A percentile compares a stretch with the other conserved stretches of the same genome.
Evolutionary conservation across 345 rosid genomes (phyloP).

Genomic region (Salix koriyanagi): DNA sequence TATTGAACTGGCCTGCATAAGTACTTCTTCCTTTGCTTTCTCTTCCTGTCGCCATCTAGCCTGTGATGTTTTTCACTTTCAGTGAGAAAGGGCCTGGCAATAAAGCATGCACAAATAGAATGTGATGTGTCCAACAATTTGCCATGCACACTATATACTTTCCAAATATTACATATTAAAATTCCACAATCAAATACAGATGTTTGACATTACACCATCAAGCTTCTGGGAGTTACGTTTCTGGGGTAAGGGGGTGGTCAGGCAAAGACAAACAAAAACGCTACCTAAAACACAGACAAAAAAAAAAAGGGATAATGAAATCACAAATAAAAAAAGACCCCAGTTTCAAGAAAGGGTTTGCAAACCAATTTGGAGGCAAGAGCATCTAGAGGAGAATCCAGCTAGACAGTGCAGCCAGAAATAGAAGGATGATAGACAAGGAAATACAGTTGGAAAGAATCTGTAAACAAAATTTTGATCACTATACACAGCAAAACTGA

Average conservation of each 20-base stretch:
- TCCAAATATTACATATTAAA: slow-evolving; percentile 7
- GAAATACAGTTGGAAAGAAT: background rate
- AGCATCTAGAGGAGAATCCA: background rate
- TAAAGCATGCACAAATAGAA: slow-evolving; percentile 14
- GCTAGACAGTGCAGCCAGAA: background rate
- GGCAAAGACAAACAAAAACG: slow-evolving; percentile 3
- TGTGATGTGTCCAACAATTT: slow-evolving; percentile 10
- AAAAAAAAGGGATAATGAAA: slow-evolving; percentile 12
- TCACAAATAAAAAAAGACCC: background rate
- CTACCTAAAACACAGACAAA: background rate
- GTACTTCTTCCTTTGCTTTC: slow-evolving; percentile 51
- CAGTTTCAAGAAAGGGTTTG: background rate
- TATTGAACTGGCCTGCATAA: slow-evolving; percentile 34
- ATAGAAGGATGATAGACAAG: background rate
- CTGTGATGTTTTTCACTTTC: slow-evolving; percentile 44
- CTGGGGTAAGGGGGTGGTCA: background rate
- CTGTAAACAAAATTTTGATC: background rate
- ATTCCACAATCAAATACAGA: slow-evolving; percentile 1
- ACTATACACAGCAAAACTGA: background rate
- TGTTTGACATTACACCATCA: background rate
- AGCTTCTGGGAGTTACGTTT: background rate
- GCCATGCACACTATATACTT: slow-evolving; percentile 15
- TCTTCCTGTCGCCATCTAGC: slow-evolving; percentile 74
- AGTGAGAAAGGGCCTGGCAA: slow-evolving; percentile 23
- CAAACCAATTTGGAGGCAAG: background rate